Conservation (phyloP, 2,329 filamentous ascomycete genomes). For the Aspergillus sp. region DNA sequence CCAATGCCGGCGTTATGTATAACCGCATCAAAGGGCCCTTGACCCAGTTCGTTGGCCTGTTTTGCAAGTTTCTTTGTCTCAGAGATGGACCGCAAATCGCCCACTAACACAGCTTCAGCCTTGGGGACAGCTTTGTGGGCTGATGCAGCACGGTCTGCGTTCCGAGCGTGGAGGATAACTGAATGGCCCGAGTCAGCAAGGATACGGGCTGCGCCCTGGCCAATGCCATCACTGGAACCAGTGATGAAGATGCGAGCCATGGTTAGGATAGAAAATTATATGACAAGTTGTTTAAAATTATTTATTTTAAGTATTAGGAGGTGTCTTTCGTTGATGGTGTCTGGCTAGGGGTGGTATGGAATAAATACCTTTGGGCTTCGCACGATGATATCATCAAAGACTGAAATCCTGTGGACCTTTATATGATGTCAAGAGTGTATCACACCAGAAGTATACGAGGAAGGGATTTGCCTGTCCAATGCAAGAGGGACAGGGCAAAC, state of each 20-base stretch:
- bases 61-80: conserved; percentile 46
- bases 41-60: conserved; percentile 37
- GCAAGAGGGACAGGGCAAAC: no score
- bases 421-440: no score
- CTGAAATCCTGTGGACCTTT: no score
- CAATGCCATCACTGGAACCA: conserved; percentile 51
- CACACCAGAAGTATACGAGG: no score
- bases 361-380: no score
- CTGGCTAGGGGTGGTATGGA: no score
- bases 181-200: conserved; percentile 46
- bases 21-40: conserved; percentile 47
- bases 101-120: conserved; percentile 45
- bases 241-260: conserved; percentile 41
- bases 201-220: conserved; percentile 43
- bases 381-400: no score
- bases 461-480: no score
- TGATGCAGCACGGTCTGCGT: conserved; percentile 45
- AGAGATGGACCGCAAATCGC: conserved; percentile 45
- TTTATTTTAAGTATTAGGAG: no score
- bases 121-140: conserved; percentile 42
- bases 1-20: conserved; percentile 53
- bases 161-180: conserved; percentile 51
- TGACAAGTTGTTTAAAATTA: no score
- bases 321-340: no score
- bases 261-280: neutral